These are phyloP conservation scores for Coriaria nepalensis DNA, from an alignment of 306 rosid species.

Conservation along the genomic window DNA sequence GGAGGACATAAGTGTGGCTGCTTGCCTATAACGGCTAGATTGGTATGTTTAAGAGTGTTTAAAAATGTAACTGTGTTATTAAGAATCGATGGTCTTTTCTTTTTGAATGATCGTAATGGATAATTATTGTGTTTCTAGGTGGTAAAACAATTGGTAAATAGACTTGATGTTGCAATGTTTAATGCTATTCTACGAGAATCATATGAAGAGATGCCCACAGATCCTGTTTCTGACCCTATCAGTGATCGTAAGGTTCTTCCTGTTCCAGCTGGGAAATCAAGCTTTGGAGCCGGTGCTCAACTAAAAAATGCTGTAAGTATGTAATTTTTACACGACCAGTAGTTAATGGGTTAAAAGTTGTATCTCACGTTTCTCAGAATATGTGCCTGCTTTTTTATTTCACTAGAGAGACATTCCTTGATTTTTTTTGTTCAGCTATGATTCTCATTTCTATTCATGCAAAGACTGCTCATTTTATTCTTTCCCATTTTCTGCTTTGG, in stretches of 20 bases:
- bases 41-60: constrained; percentile 32
- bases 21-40: constrained; percentile 53
- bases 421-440: constrained; percentile 1
- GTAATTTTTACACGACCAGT: neutral
- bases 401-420: neutral
- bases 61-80: too few species aligned
- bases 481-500: too few species aligned
- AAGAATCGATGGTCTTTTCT: too few species aligned
- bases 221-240: constrained; percentile 86
- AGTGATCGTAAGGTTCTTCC: constrained; percentile 87
- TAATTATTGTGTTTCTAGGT: constrained; percentile 29
- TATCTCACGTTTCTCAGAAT: too few species aligned
- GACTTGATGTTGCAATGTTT: constrained; percentile 91
- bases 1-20: constrained; percentile 79
- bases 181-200: constrained; percentile 89
- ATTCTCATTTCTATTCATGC: neutral
- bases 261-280: constrained; percentile 71
- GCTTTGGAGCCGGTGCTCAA: constrained; percentile 87
- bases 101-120: too few species aligned
- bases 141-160: constrained; percentile 63
- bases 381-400: too few species aligned
- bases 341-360: neutral
- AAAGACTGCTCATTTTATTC: too few species aligned
- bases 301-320: constrained; percentile 78
- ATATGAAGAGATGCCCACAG: constrained; percentile 87